Base-by-base conservation (phyloP, 1,139 yeast genomes). In the Taphrina pruni region DNA sequence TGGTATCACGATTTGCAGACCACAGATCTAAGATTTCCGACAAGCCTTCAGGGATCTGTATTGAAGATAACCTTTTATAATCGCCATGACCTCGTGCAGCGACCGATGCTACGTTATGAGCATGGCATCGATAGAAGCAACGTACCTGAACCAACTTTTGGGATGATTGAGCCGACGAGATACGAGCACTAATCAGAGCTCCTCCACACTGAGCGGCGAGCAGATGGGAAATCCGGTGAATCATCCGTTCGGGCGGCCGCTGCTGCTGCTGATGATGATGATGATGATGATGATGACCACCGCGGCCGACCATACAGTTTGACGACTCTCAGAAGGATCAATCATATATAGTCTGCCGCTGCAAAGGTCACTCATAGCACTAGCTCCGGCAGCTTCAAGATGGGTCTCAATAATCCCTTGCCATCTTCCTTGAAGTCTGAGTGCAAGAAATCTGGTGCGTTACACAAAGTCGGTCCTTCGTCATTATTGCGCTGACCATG, bases 361-460 rank as follows among this genome's bases (percentile, higher is more conserved):
- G 32, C 4, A 26, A 26, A 26, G 4, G 32, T 26, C 32, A 4
- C 32, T 26, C 32, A 26, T 26, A 26, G 17, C 17, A 17, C 17
- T 17, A 17, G 17, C 17, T 17, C 4, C 32, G 32, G 4, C 32
- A 26, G 32, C 4, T 26, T 36, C 17, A 1, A 9, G 43, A 86
- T 87, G 89, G 90, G 90, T 72, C 84, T 94, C 78, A 94, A 93
- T 80, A 94, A 94, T 84, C 99, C 99, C 57, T 86, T 94, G 74
- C 99, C 99, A 71, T 84, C 96, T 79, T 89, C 95, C 77, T 84
- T 94, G 77, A 88, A 86, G 77, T 87, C 88, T 78, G 99, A 94
- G 81, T 86, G 94, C 70, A 88, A 85, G 92, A 94, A 94, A 81
- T 98, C 97, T n/a, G 98, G 98, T 98, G 93, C 79, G 82, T 92